Percentiles rank a stretch among this genome's conserved stretches.
Conservation (phyloP, 805 yeast species). For the Candida stauntonica region DNA sequence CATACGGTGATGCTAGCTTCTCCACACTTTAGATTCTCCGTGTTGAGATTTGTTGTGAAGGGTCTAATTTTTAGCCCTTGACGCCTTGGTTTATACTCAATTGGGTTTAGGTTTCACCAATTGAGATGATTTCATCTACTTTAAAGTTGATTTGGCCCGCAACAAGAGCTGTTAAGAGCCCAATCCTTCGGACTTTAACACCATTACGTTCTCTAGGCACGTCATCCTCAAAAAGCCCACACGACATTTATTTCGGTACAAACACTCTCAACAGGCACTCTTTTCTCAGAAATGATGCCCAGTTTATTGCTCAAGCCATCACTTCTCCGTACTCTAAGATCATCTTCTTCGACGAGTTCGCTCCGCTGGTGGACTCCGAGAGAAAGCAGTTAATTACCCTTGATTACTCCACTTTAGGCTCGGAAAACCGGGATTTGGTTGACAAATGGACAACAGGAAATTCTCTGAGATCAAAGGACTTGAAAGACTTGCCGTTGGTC, state of each 20-base stretch:
- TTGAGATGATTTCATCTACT: no score
- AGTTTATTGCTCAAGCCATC: slow-evolving; percentile 41
- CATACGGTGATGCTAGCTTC: no score
- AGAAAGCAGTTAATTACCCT: slow-evolving; percentile 7
- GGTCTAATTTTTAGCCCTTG: no score
- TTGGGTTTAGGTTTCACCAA: no score
- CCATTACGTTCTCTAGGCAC: background rate
- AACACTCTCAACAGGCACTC: slow-evolving; percentile 53
- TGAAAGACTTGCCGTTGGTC: slow-evolving; percentile 18
- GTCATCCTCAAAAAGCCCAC: no score
- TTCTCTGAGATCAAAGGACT: slow-evolving; percentile 1
- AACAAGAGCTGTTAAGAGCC: no score
- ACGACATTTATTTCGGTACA: slow-evolving; percentile 40
- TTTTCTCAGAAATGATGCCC: slow-evolving; percentile 47
- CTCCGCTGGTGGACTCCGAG: slow-evolving; percentile 24
- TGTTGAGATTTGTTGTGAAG: no score
- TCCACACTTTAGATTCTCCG: no score
- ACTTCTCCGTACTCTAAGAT: slow-evolving; percentile 41
- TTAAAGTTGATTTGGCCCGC: no score
- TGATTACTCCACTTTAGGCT: slow-evolving; percentile 17
- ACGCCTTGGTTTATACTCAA: no score
- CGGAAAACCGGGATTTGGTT: slow-evolving; percentile 13
- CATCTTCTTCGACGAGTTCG: slow-evolving; percentile 31
- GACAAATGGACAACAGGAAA: slow-evolving; percentile 25
- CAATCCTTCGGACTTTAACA: no score